Evolutionary conservation across 2,329 filamentous ascomycete species (phyloP).

Genomic region (Drechmeria coniospora): DNA sequence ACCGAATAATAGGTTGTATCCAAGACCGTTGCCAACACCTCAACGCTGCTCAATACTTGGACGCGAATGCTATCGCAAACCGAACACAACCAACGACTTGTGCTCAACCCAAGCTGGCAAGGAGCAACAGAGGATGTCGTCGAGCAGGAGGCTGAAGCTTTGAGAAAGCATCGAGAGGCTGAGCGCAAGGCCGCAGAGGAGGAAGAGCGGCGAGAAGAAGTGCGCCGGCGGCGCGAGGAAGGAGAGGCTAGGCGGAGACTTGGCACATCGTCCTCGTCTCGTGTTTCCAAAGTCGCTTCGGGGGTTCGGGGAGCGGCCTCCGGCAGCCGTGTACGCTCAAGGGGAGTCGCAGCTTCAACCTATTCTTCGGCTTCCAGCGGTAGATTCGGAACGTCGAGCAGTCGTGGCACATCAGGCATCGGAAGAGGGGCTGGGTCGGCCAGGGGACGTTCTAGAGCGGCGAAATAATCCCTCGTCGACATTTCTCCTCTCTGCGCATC

Average conservation of each 20-base stretch:
- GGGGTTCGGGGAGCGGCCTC: slow-evolving; percentile 15
- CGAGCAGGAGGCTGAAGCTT: slow-evolving; percentile 71
- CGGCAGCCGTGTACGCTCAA: slow-evolving; percentile 13
- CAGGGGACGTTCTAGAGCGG: slow-evolving; percentile 18
- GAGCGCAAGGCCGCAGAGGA: slow-evolving; percentile 66
- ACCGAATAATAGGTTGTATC: slow-evolving; percentile 50
- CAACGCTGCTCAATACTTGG: slow-evolving; percentile 85
- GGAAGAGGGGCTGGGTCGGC: slow-evolving; percentile 17
- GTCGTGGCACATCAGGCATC: slow-evolving; percentile 19
- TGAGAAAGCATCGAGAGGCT: slow-evolving; percentile 57
- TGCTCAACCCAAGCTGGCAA: slow-evolving; percentile 79
- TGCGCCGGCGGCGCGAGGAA: slow-evolving; percentile 46
- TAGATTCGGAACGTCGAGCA: slow-evolving; percentile 12
- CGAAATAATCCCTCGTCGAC: slow-evolving; percentile 9
- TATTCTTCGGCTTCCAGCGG: slow-evolving; percentile 13
- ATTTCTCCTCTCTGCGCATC: slow-evolving; percentile 2
- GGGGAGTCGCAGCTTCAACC: slow-evolving; percentile 12
- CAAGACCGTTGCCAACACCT: slow-evolving; percentile 72
- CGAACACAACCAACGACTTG: slow-evolving; percentile 87
- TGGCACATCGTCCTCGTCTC: slow-evolving; percentile 11
- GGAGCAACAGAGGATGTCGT: slow-evolving; percentile 73
- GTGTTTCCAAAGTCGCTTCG: slow-evolving; percentile 13
- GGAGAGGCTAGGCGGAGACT: slow-evolving; percentile 29
- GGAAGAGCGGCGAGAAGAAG: slow-evolving; percentile 59
- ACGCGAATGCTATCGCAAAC: slow-evolving; percentile 91